A percentile compares a stretch with the other conserved stretches of the same genome.
These are phyloP conservation scores for Fusarium sp. DNA, from an alignment of 2,329 filamentous ascomycete genomes.

Conservation along the genomic window DNA sequence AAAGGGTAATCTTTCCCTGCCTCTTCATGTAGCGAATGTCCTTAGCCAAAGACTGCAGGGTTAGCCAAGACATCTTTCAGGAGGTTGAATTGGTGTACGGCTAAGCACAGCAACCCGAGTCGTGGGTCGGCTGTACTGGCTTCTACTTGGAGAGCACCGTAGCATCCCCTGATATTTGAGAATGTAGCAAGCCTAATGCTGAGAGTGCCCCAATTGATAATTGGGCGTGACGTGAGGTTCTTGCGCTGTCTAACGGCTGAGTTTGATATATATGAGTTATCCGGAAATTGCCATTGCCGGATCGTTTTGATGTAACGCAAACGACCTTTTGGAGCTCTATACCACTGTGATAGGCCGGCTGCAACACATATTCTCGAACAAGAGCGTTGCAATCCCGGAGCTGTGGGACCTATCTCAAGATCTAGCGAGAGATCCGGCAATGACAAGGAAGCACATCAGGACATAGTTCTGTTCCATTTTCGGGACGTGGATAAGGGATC, in stretches of 20 bases:
- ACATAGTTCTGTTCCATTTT: background rate
- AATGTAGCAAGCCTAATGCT: background rate
- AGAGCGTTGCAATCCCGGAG: slow-evolving; percentile 20
- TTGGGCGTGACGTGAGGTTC: background rate
- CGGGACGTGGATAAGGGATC: background rate
- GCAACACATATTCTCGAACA: slow-evolving; percentile 20
- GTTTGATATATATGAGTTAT: slow-evolving; percentile 11
- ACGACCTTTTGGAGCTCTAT: slow-evolving; percentile 22
- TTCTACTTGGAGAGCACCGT: background rate
- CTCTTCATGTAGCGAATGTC: background rate
- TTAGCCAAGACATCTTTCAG: background rate
- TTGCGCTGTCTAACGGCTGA: slow-evolving; percentile 8
- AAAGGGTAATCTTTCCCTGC: background rate
- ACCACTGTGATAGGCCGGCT: slow-evolving; percentile 15
- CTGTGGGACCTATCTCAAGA: slow-evolving; percentile 24
- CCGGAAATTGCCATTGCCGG: slow-evolving; percentile 25
- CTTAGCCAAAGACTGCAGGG: background rate
- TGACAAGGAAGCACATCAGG: background rate
- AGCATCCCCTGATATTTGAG: background rate
- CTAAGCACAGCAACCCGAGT: background rate
- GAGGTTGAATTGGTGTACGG: background rate
- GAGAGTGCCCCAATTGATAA: background rate
- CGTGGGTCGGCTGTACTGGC: background rate
- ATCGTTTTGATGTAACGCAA: slow-evolving; percentile 32
- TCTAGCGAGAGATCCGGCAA: slow-evolving; percentile 36